A percentile compares a stretch with the other conserved stretches of the same genome.
phyloP scores from a whole-genome alignment of 2,329 filamentous ascomycete genomes.

The Lojkania enalia region DNA sequence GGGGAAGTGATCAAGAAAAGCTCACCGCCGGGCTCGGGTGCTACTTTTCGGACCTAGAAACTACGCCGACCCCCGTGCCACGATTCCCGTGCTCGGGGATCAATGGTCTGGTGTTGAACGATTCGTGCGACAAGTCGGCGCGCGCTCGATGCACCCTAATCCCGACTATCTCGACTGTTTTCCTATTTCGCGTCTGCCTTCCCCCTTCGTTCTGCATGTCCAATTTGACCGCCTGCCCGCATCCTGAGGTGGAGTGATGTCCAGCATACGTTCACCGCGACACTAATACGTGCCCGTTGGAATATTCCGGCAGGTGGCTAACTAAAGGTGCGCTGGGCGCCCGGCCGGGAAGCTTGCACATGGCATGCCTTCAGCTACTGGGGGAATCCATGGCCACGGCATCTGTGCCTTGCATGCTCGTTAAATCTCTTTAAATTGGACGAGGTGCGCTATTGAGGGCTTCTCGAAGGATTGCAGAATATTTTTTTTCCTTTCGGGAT shows the following conservation, averaged over 20 bases:
- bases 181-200: no score
- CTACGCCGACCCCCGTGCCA: neutral
- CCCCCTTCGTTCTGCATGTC: no score
- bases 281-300: neutral
- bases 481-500: neutral
- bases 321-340: neutral
- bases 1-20: neutral
- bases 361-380: neutral
- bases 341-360: neutral
- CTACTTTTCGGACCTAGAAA: neutral
- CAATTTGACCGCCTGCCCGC: neutral
- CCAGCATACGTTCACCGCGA: neutral
- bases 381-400: slow-evolving; percentile 1
- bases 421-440: neutral
- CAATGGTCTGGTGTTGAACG: neutral
- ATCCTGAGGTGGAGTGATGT: neutral
- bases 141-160: no score
- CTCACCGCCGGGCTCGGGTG: neutral
- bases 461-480: neutral
- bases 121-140: neutral
- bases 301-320: neutral
- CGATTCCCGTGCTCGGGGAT: slow-evolving; percentile 1
- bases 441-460: neutral
- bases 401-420: slow-evolving; percentile 1
- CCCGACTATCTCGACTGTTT: no score